Evolutionary conservation across 352 stramenopile genomes (phyloP), one percentile per base, ranked within the genome.

Genomic region (Globisporangium perplexum): DNA sequence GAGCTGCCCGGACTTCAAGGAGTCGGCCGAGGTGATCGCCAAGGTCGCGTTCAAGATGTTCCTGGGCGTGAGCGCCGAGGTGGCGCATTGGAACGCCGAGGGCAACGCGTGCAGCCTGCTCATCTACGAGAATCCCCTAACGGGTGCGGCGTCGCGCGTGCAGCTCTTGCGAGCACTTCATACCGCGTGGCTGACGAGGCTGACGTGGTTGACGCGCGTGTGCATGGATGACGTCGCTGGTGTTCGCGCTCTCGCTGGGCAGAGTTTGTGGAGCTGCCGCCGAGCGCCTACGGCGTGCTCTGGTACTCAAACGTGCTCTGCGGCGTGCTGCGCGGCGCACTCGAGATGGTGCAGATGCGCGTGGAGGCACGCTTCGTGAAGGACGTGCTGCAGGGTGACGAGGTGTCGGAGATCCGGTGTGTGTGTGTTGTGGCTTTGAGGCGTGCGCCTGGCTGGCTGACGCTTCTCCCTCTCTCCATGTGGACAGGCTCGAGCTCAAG

Each of bases 41-140:
- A 98, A 98, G 58, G 87, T 98, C 26, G 96, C 93, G 7, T 98
- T 99, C 63, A 97, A 97, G 67, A 99, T 99, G 96, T 99, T 99
- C 63, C 67, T 98, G 22, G 96, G 96, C n/a, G 86, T 99, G 52
- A 92, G 82, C 44, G 88, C 83, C 33, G 96, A 99, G 35, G 82
- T 98, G 5, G 56, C 72, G 26, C 83, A 92, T 62, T 97, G 94
- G 81, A 95, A 96, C 61, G 68, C 74, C 30, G 86, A 97, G 38
- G 77, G 77, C 41, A 93, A 59, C 6, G 72, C 77, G 5, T 99
- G 96, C 63, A 96, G 81, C 58, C 81, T 99, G 8, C 68, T 98
- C 51, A 88, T 99, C 51, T 92, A 96, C 59, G 95, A 99, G 36
- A 99, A 99, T 74, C 96, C 96, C 18, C 77, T 98, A 23, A 90